Conservation (phyloP, 1,284 basidiomycete genomes). For the Ceratobasidium sp. region DNA sequence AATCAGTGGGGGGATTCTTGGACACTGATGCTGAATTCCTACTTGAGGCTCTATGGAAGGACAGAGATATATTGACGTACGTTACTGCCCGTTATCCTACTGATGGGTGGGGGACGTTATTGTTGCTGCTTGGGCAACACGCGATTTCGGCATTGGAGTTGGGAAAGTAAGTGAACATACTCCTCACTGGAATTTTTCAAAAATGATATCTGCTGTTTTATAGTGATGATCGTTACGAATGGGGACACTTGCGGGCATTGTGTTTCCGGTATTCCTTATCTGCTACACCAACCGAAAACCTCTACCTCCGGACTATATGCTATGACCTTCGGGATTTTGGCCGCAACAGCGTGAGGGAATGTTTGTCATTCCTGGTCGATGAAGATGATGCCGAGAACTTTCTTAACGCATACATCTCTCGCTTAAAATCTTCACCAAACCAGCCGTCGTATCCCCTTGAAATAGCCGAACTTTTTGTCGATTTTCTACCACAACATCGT, state of each 20-base stretch:
- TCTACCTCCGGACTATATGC: not conserved
- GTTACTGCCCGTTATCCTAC: not conserved
- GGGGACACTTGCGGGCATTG: not conserved
- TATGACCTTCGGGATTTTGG: not conserved
- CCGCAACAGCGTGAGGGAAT: not conserved
- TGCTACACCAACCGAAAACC: not conserved
- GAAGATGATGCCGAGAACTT: not conserved
- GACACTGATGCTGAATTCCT: not conserved
- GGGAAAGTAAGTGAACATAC: not conserved
- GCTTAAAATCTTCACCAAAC: not conserved
- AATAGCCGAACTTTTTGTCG: not conserved
- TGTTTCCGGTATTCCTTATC: not conserved
- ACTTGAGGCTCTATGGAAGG: conserved; percentile 26
- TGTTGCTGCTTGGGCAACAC: not conserved
- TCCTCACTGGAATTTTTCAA: not conserved
- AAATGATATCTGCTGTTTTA: not conserved
- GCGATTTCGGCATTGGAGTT: not conserved
- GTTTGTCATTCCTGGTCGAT: not conserved
- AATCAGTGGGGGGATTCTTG: not conserved
- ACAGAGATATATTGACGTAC: not conserved
- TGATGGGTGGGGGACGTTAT: not conserved
- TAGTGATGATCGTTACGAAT: not conserved
- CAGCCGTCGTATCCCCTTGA: not conserved
- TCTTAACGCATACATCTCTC: not conserved
- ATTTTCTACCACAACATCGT: not conserved